These are phyloP conservation scores for Coffea canephora DNA, from an alignment of 257 asterid genomes.

Conservation along the genomic window DNA sequence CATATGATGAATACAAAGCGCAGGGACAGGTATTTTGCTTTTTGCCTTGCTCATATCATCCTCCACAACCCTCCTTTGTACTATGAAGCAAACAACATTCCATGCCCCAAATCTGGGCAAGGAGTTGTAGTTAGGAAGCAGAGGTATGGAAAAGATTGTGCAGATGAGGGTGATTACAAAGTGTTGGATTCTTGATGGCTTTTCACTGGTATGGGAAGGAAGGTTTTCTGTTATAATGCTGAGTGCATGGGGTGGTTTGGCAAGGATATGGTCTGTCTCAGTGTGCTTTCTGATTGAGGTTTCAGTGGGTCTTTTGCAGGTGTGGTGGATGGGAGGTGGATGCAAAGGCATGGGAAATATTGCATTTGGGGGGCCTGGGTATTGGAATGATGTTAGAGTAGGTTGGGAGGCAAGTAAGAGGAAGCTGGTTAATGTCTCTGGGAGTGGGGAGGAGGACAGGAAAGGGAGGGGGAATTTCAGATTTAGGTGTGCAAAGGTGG, in stretches of 20 bases:
- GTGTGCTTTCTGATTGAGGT: neutral
- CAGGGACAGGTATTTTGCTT: conserved; percentile 78
- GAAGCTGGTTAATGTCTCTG: neutral
- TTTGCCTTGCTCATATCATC: neutral
- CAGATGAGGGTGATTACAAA: neutral
- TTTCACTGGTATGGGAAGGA: neutral
- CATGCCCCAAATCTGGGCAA: neutral
- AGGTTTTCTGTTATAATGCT: no score
- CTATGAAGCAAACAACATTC: neutral
- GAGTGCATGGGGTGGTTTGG: neutral
- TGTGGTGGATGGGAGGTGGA: neutral
- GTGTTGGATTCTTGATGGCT: neutral
- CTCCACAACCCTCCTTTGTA: neutral
- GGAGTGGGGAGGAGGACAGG: neutral
- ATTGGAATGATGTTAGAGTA: neutral
- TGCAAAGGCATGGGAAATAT: neutral
- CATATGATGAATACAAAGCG: conserved; percentile 86
- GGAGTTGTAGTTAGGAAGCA: neutral
- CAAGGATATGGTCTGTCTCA: neutral
- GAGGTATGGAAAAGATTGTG: neutral
- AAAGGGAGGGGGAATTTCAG: neutral
- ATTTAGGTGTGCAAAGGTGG: neutral
- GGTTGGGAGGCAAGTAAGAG: neutral
- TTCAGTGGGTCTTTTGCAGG: neutral
- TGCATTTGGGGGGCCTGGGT: neutral